These are phyloP conservation scores for Serpula lacrymans DNA, from an alignment of 768 basidiomycete species.

Conservation along the genomic window DNA sequence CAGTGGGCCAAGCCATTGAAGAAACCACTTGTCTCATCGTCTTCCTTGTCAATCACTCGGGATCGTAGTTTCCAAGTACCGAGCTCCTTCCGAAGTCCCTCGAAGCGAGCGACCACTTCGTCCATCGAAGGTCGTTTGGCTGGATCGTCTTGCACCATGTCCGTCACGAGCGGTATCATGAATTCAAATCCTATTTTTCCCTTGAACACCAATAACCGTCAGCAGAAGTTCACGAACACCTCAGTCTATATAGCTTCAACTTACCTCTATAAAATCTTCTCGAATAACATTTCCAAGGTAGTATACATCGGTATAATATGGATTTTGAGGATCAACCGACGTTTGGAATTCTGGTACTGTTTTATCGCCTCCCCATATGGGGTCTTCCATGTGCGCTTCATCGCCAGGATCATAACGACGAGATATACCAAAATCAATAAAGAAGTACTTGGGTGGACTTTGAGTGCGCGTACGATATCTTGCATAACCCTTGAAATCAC, in stretches of 20 bases:
- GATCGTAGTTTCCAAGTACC: conserved; percentile 4
- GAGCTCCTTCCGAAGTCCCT: neutral
- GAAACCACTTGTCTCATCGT: neutral
- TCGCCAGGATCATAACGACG: conserved; percentile 7
- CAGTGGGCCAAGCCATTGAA: neutral
- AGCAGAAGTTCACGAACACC: too few relatives aligned
- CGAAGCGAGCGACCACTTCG: conserved; percentile 13
- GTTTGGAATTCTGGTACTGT: conserved; percentile 28
- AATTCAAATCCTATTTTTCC: too few relatives aligned
- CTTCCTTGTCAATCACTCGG: conserved; percentile 1
- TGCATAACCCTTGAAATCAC: conserved; percentile 5
- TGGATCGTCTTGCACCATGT: conserved; percentile 11
- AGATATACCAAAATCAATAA: too few relatives aligned
- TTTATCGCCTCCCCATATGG: conserved; percentile 10
- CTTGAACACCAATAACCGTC: too few relatives aligned
- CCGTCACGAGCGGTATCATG: too few relatives aligned
- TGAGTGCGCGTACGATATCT: conserved; percentile 11
- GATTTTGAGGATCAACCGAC: conserved; percentile 16
- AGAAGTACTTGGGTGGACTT: conserved; percentile 16
- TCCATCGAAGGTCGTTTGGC: conserved; percentile 14
- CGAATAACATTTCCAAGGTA: conserved; percentile 30
- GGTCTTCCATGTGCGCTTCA: conserved; percentile 6
- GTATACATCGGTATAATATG: conserved; percentile 34
- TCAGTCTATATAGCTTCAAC: too few relatives aligned
- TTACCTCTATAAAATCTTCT: conserved; percentile 21